Evolutionary conservation across 2,329 filamentous ascomycete genomes (phyloP).

Genomic region (Colletotrichum magnum): DNA sequence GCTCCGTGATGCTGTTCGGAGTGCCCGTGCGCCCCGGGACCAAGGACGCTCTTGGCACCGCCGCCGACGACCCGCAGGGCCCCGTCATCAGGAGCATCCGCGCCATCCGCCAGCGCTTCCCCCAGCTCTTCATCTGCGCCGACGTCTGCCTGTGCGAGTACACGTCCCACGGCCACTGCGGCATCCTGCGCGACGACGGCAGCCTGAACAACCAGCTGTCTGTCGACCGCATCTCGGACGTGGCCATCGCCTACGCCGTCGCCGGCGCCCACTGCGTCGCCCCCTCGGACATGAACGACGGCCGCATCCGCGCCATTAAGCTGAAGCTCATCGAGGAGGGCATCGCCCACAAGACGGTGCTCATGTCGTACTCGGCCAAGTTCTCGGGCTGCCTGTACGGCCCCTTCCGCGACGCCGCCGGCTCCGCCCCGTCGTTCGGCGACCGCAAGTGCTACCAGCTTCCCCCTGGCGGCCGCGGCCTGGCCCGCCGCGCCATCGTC

Average conservation of each 20-base stretch:
- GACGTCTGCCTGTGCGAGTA: conserved; percentile 99
- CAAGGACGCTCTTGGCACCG: conserved; percentile 93
- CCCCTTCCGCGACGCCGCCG: conserved; percentile 96
- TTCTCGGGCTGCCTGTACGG: conserved; percentile 98
- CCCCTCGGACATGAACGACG: conserved; percentile 99
- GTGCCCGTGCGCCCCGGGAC: conserved; percentile 85
- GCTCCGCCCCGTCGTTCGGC: conserved; percentile 90
- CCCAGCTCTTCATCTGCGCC: conserved; percentile 89
- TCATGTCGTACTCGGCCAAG: conserved; percentile 99
- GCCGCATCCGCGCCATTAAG: conserved; percentile 97
- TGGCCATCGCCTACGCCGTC: conserved; percentile 97
- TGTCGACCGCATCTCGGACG: conserved; percentile 94
- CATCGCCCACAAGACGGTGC: conserved; percentile 88
- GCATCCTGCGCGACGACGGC: conserved; percentile 93
- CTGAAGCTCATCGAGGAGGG: conserved; percentile 96
- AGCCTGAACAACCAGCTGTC: conserved; percentile 93
- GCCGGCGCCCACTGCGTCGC: conserved; percentile 97
- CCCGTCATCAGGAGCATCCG: conserved; percentile 92
- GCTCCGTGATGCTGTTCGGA: conserved; percentile 95
- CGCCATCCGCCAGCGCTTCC: conserved; percentile 86
- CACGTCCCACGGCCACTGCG: conserved; percentile 97
- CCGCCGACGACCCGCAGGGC: conserved; percentile 92
- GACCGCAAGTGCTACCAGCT: conserved; percentile 98
- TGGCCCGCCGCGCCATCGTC: conserved; percentile 90
- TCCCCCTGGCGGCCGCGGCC: conserved; percentile 89